Percentiles rank a stretch among this genome's conserved stretches.
Conservation (phyloP, 2,329 filamentous ascomycete species). For the Periconia digitata region DNA sequence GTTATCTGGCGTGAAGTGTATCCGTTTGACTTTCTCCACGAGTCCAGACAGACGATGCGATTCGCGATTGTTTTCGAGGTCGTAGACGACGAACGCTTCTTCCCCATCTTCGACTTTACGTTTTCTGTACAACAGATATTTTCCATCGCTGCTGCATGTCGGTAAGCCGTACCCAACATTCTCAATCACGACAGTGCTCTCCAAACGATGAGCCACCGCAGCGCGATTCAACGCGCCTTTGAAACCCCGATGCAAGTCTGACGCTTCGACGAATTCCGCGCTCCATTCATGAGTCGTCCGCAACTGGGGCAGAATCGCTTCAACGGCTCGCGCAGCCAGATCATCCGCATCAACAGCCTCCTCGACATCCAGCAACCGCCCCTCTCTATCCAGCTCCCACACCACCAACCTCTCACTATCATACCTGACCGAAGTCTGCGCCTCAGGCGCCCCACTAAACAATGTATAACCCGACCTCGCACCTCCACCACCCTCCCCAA, state of each 20-base stretch:
- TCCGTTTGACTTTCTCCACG: constrained; percentile 30
- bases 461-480: constrained; percentile 23
- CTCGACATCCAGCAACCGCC: constrained; percentile 28
- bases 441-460: constrained; percentile 12
- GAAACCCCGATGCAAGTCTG: constrained; percentile 23
- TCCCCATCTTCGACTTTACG: constrained; percentile 4
- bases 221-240: constrained; percentile 16
- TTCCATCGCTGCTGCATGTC: constrained; percentile 24
- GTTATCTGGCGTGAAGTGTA: constrained; percentile 25
- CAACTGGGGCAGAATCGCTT: constrained; percentile 28
- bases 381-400: constrained; percentile 32
- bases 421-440: background rate
- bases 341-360: constrained; percentile 23
- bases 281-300: constrained; percentile 28
- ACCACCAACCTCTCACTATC: constrained; percentile 17
- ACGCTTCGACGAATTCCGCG: constrained; percentile 21
- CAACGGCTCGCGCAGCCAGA: constrained; percentile 28
- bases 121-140: constrained; percentile 15
- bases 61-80: constrained; percentile 17
- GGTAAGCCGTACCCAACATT: constrained; percentile 18
- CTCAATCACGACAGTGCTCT: constrained; percentile 21
- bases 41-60: constrained; percentile 23
- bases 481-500: background rate
- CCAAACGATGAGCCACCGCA: constrained; percentile 22
- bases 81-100: constrained; percentile 21